Percentiles rank a stretch among this genome's conserved stretches.
Evolutionary conservation across 1,139 yeast species (phyloP).

Genomic region (Pneumocystis carinii): DNA sequence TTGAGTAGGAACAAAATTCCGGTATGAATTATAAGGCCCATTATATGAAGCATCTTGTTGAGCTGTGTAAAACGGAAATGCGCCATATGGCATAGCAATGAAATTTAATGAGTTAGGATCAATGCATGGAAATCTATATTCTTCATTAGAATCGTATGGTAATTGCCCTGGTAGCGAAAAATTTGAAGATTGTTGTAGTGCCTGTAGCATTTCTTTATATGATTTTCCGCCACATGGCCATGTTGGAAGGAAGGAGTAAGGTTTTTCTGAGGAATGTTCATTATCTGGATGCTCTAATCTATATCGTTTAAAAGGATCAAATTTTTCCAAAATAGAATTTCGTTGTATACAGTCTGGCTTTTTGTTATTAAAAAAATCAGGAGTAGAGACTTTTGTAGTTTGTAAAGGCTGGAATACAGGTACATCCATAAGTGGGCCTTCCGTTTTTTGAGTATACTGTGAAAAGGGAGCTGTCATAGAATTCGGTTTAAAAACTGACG

Average conservation of each 20-base stretch:
- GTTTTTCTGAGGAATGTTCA: constrained; percentile 7
- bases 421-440: constrained; percentile 3
- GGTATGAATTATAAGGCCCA: not conserved
- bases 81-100: not conserved
- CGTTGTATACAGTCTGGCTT: constrained; percentile 2
- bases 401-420: constrained; percentile 5
- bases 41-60: not conserved
- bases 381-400: not conserved
- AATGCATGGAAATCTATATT: not conserved
- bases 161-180: not conserved
- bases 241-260: constrained; percentile 9
- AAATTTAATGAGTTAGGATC: not conserved
- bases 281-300: constrained; percentile 6
- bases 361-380: constrained; percentile 4
- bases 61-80: not conserved
- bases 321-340: constrained; percentile 1
- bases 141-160: not conserved
- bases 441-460: not conserved
- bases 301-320: constrained; percentile 9
- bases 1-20: not conserved
- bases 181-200: not conserved
- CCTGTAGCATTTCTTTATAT: not conserved
- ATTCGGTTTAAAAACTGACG: constrained; percentile 50
- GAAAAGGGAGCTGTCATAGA: constrained; percentile 35
- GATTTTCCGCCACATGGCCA: constrained; percentile 9